Conservation (phyloP, 2,329 filamentous ascomycete species). For the Hawksworthiomyces lignivorus region DNA sequence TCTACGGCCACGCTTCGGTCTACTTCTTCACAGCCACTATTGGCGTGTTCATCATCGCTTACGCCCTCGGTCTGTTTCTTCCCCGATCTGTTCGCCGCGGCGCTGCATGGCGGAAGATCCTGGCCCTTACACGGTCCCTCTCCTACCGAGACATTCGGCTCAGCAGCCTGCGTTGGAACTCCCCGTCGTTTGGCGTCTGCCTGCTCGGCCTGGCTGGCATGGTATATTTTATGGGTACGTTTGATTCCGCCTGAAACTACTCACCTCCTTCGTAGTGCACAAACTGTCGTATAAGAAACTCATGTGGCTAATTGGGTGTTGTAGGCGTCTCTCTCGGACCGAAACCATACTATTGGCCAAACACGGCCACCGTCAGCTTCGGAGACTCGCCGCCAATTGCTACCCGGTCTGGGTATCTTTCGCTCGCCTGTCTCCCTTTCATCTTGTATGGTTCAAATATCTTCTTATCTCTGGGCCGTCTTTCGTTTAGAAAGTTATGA, state of each 20-base stretch:
- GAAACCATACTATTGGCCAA: constrained; percentile 49
- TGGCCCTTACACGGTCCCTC: background rate
- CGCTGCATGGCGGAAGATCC: background rate
- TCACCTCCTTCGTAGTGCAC: too few species aligned
- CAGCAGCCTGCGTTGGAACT: background rate
- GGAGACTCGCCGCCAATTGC: constrained; percentile 46
- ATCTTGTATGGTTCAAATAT: constrained; percentile 15
- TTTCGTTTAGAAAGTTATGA: constrained; percentile 4
- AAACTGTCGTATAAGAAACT: too few species aligned
- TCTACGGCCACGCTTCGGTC: constrained; percentile 3
- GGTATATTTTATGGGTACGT: constrained; percentile 1
- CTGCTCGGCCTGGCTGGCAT: background rate
- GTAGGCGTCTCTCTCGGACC: constrained; percentile 43
- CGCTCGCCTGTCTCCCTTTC: constrained; percentile 35
- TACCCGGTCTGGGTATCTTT: constrained; percentile 44
- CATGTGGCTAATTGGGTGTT: too few species aligned
- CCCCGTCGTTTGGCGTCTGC: constrained; percentile 2
- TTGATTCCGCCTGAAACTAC: too few species aligned
- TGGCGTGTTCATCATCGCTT: constrained; percentile 1
- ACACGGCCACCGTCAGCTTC: constrained; percentile 28
- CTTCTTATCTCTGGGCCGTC: too few species aligned
- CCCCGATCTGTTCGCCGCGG: background rate
- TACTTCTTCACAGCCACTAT: constrained; percentile 7
- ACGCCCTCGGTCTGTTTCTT: background rate
- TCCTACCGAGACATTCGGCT: background rate